Conservation (phyloP, 225 moss, liverwort and hornwort species). For the Marchantia polymorpha region DNA sequence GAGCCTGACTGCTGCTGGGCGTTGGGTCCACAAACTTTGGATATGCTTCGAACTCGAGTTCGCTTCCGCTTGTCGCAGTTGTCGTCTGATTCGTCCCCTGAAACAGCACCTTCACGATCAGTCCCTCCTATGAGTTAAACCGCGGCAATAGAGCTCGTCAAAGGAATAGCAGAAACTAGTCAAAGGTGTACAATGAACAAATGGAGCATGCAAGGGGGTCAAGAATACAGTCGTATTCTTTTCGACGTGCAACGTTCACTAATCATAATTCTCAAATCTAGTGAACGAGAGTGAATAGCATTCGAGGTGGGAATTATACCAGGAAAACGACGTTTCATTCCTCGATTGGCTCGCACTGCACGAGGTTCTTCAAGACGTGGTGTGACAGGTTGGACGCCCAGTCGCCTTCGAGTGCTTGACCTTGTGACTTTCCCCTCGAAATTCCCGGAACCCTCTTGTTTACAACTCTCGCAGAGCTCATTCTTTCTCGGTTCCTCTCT, state of each 20-base stretch:
- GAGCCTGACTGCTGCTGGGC: slow-evolving; percentile 28
- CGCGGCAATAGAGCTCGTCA: background rate
- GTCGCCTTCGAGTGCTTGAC: slow-evolving; percentile 41
- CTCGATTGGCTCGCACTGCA: slow-evolving; percentile 46
- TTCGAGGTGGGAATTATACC: slow-evolving; percentile 18
- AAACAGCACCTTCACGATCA: slow-evolving; percentile 13
- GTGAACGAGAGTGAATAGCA: background rate
- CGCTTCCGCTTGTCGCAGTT: slow-evolving; percentile 45
- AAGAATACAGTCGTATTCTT: too few species aligned
- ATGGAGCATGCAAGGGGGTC: too few species aligned
- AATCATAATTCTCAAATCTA: background rate
- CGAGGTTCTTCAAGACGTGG: slow-evolving; percentile 51
- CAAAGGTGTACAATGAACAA: background rate
- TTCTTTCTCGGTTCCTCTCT: slow-evolving; percentile 23
- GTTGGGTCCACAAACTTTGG: slow-evolving; percentile 41
- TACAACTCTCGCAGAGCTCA: slow-evolving; percentile 24
- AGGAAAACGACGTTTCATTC: slow-evolving; percentile 52
- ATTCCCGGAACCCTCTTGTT: slow-evolving; percentile 42
- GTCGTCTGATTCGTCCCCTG: slow-evolving; percentile 58
- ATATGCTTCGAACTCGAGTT: slow-evolving; percentile 45
- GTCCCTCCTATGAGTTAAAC: slow-evolving; percentile 13
- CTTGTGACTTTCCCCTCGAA: slow-evolving; percentile 46
- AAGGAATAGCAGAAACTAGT: background rate
- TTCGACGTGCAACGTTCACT: background rate
- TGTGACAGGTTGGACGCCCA: slow-evolving; percentile 47